A percentile compares a stretch with the other conserved stretches of the same genome.
phyloP scores from a whole-genome alignment of 345 rosid species.

The Euphorbia tirucalli region DNA sequence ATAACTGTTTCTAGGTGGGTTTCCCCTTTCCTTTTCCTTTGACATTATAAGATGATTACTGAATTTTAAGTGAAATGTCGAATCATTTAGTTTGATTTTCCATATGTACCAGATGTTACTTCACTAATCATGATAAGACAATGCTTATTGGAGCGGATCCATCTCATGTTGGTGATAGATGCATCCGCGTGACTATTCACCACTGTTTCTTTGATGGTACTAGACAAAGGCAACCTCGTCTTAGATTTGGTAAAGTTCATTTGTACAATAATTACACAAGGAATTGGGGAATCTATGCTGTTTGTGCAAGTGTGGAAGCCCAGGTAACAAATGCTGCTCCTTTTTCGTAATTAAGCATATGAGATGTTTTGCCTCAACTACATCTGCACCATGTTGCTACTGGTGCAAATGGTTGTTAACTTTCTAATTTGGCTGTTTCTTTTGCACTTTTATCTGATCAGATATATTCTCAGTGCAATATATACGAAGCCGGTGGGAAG shows the following conservation, averaged over 20 bases:
- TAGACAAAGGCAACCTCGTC: constrained; percentile 88
- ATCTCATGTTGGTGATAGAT: constrained; percentile 68
- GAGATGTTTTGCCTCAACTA: not conserved
- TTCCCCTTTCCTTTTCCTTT: not conserved
- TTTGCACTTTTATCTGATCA: constrained; percentile 21
- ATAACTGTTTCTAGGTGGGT: constrained; percentile 79
- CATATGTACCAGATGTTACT: constrained; percentile 57
- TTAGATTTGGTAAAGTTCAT: constrained; percentile 84
- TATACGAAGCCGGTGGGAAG: constrained; percentile 92
- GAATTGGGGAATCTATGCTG: constrained; percentile 87
- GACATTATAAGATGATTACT: not conserved
- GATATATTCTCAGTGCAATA: constrained; percentile 90
- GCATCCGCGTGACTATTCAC: constrained; percentile 87
- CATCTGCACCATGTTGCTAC: not conserved
- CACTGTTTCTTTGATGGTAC: constrained; percentile 93
- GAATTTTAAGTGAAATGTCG: not conserved
- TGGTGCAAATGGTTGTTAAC: not conserved
- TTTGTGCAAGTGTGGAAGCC: constrained; percentile 89
- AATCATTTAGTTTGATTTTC: not conserved
- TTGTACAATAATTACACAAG: constrained; percentile 82
- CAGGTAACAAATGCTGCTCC: constrained; percentile 46
- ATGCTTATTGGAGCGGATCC: constrained; percentile 93
- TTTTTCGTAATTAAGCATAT: not conserved
- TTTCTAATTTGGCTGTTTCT: not conserved
- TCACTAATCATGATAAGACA: constrained; percentile 76